phyloP scores from a whole-genome alignment of 1,284 basidiomycete genomes.

The Moesziomyces antarcticus region DNA sequence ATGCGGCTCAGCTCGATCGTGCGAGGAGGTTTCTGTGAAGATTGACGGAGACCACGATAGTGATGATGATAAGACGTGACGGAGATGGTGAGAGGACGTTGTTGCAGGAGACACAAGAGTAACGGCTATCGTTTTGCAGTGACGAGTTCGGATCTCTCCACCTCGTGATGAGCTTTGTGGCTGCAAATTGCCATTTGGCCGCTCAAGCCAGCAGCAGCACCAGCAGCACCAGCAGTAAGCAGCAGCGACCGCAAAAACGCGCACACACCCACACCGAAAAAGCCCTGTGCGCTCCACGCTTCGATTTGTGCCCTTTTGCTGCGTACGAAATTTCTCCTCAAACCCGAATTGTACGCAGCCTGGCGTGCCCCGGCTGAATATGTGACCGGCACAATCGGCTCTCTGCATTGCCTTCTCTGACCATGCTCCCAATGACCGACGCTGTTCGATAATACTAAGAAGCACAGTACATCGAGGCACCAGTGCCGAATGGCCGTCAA shows the following conservation, averaged over 20 bases:
- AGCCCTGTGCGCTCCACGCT: background rate
- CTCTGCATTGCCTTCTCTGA: too few species aligned
- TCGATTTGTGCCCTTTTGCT: background rate
- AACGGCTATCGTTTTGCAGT: background rate
- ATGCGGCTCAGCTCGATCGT: background rate
- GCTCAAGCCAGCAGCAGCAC: background rate
- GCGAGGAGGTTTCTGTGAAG: too few species aligned
- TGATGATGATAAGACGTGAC: background rate
- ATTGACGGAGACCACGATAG: background rate
- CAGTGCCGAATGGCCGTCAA: background rate
- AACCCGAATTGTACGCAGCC: background rate
- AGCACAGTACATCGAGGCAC: too few species aligned
- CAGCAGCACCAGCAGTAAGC: background rate
- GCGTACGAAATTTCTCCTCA: background rate
- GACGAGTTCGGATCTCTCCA: slow-evolving; percentile 25
- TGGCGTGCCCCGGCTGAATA: background rate
- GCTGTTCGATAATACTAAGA: too few species aligned
- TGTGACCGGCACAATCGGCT: background rate
- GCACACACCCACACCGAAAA: background rate
- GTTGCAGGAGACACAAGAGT: slow-evolving; percentile 1
- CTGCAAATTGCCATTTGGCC: slow-evolving; percentile 1
- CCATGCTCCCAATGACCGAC: background rate
- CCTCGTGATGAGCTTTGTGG: slow-evolving; percentile 1
- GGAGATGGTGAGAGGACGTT: too few species aligned
- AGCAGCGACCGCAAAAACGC: background rate